Evolutionary conservation across 169 alveolate species (phyloP), one percentile per base, ranked within the genome.

Genomic region (Eimeria zaria): DNA sequence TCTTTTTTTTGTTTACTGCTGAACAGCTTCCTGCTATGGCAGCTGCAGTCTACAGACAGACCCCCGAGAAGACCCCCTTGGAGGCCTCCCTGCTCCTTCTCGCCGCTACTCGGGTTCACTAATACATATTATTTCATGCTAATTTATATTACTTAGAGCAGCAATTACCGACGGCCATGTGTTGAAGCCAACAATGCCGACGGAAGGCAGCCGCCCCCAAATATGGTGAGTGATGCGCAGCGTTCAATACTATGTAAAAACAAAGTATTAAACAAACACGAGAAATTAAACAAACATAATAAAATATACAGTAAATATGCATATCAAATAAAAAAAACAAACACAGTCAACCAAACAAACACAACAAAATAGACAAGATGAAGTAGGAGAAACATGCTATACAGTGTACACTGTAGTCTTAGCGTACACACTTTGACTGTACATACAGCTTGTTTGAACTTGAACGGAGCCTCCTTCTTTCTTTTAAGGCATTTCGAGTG

Each of bases 201-300:
- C 7, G n/a, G 84, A 73, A 73, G 58, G n/a, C 58, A 36, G 58
- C 30, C 84, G 53, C 58, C 84, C 84, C 33, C 58, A 41, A 73
- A 73, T 73, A 73, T 73, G 84, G 84, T 73, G n/a, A 73, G 84
- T 64, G n/a, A n/a, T n/a, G n/a, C n/a, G n/a, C n/a, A n/a, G n/a
- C n/a, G n/a, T n/a, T n/a, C n/a, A n/a, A n/a, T n/a, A n/a, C n/a
- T n/a, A n/a, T n/a, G n/a, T n/a, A 7, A 14, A 51, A 9, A 9
- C 7, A 51, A 51, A 12, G 67, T 12, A 58, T 16, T 7, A 12
- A 18, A 58, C n/a, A 18, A 12, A 27, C 27, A 58, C 5, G 18
- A 18, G 67, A 8, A 58, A 7, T 9, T n/a, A 18, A 64, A 64
- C 9, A 6, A 16, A 64, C 11, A 64, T 1, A 39, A 24, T 27